phyloP scores from a whole-genome alignment of 2,329 filamentous ascomycete genomes.

The Shiraia sp. region DNA sequence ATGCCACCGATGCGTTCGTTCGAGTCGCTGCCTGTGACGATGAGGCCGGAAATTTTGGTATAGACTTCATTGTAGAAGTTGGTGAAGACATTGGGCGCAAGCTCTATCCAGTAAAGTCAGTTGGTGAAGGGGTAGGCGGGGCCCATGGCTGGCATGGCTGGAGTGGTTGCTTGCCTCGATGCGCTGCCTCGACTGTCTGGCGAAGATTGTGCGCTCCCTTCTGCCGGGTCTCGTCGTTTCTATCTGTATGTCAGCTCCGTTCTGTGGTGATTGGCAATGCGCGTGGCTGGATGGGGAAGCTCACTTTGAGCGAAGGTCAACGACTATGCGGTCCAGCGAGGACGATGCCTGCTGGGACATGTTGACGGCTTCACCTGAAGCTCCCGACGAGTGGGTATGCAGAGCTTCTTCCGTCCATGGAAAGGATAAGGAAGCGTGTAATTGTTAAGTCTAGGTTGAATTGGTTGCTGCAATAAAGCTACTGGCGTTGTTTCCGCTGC shows the following conservation, averaged over 20 bases:
- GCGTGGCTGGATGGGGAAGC: constrained; percentile 3
- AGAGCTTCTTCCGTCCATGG: constrained; percentile 37
- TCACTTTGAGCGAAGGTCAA: constrained; percentile 62
- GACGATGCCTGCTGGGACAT: constrained; percentile 43
- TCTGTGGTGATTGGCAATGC: too few species aligned
- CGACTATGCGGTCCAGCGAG: constrained; percentile 58
- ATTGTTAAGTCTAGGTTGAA: constrained; percentile 11
- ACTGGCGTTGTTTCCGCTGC: constrained; percentile 12
- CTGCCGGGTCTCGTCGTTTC: constrained; percentile 51
- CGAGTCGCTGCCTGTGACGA: constrained; percentile 83
- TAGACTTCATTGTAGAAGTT: constrained; percentile 70
- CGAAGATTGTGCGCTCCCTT: constrained; percentile 50
- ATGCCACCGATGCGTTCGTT: constrained; percentile 90
- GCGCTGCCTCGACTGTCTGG: constrained; percentile 49
- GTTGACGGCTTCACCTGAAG: constrained; percentile 42
- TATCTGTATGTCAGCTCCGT: constrained; percentile 25
- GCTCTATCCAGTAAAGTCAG: constrained; percentile 60
- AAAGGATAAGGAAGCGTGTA: constrained; percentile 23
- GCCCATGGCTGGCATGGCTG: constrained; percentile 7
- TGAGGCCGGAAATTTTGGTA: constrained; percentile 69
- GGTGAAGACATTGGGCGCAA: constrained; percentile 77
- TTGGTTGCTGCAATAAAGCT: constrained; percentile 17
- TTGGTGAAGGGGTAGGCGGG: constrained; percentile 12
- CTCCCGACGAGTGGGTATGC: constrained; percentile 29
- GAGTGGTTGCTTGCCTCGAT: constrained; percentile 47